These are phyloP conservation scores for Nicotiana rustica DNA, from an alignment of 305 asterid species.

Conservation along the genomic window DNA sequence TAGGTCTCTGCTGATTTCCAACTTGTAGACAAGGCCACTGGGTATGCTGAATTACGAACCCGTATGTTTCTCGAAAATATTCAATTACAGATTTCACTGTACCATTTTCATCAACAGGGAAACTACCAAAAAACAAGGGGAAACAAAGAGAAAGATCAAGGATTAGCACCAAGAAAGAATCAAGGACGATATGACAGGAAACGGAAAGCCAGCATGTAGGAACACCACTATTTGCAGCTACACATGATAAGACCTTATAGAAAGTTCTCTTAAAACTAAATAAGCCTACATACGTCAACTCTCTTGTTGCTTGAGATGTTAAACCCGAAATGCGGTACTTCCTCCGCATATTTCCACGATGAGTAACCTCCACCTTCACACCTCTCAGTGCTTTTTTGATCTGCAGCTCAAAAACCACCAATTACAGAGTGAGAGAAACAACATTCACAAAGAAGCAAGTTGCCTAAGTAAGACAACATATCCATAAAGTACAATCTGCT, in stretches of 20 bases:
- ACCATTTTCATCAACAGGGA: slow-evolving; percentile 83
- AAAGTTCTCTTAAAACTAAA: background rate
- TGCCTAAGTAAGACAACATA: background rate
- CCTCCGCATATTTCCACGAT: slow-evolving; percentile 91
- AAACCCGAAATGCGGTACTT: slow-evolving; percentile 84
- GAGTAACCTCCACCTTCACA: slow-evolving; percentile 91
- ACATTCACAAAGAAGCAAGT: background rate
- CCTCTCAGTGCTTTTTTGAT: slow-evolving; percentile 90
- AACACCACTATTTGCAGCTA: slow-evolving; percentile 8
- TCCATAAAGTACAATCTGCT: background rate
- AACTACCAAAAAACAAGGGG: slow-evolving; percentile 48
- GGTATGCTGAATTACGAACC: slow-evolving; percentile 70
- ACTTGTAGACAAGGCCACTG: slow-evolving; percentile 94
- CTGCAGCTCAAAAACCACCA: slow-evolving; percentile 45
- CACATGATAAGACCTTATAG: background rate
- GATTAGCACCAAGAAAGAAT: background rate
- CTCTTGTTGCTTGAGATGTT: slow-evolving; percentile 86
- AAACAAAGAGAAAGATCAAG: slow-evolving; percentile 16
- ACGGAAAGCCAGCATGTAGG: background rate
- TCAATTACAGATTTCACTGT: slow-evolving; percentile 80
- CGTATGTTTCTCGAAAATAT: slow-evolving; percentile 86
- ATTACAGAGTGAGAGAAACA: background rate
- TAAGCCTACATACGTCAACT: slow-evolving; percentile 66
- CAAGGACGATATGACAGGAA: background rate
- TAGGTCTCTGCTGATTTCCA: slow-evolving; percentile 84